These are phyloP conservation scores for Ulvella scutata DNA, from an alignment of 139 green algal genomes.

Conservation along the genomic window DNA sequence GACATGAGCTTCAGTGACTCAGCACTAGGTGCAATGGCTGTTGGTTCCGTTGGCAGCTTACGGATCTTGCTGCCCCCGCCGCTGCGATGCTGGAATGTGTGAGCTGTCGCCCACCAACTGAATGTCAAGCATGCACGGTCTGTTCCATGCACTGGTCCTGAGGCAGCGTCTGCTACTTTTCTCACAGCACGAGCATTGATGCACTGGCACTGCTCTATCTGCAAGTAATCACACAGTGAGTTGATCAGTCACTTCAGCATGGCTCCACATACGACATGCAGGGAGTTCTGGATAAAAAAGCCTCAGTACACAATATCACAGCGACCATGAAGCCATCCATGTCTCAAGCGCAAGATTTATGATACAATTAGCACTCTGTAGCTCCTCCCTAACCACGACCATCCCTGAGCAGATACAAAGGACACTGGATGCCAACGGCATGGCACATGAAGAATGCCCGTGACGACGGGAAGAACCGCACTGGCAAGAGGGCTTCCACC, in stretches of 20 bases:
- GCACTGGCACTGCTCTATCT: background rate
- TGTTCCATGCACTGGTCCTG: background rate
- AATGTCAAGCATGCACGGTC: background rate
- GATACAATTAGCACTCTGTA: background rate
- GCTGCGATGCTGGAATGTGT: background rate
- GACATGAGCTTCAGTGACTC: background rate
- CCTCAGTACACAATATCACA: background rate
- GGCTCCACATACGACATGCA: no score
- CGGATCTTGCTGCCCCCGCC: background rate
- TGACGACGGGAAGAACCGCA: background rate
- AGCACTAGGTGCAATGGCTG: background rate
- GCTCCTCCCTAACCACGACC: no score
- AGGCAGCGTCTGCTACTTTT: background rate
- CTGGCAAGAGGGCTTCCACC: background rate
- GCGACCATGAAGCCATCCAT: background rate
- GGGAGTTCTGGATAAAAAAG: no score
- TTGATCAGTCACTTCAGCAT: background rate
- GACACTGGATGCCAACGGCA: background rate
- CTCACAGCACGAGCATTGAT: background rate
- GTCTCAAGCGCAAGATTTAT: background rate
- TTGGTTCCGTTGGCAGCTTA: background rate
- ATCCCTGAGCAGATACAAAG: background rate
- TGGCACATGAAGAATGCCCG: background rate
- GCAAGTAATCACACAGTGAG: background rate
- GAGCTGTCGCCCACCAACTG: background rate